Base-by-base conservation (phyloP, 805 yeast genomes). In the Vanderwaltozyma tropicalis region DNA sequence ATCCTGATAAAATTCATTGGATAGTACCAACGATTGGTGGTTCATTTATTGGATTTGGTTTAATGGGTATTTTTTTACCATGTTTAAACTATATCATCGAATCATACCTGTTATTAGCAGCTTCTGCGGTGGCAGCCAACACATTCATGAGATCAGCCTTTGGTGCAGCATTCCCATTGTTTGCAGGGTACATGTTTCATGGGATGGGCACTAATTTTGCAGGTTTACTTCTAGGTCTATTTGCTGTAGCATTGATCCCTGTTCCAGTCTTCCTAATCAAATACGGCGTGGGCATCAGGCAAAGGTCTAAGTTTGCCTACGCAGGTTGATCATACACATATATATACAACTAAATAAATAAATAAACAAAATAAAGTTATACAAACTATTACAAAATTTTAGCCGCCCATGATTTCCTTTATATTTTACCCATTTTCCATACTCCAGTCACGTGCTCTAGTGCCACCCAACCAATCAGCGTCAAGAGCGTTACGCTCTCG, bases 191-290 rank as follows among this genome's bases (percentile, higher is more conserved):
- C 46, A 78, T 84, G 88, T 81, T 82, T 57, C 53, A 64, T 14
- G 68, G 67, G 42, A 69, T 83, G 73, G 82, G 84, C 21, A 70
- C 69, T 25, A 76, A 80, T 48, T 83, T 88, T 88, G 89, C 94
- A 1, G 87, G 88, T 38, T 64, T 83, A 17, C 55, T 83, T 17
- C 52, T 84, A 21, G 87, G 87, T 11, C 64, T 77, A 37, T 64
- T 83, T 38, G 76, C 79, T 0, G 61, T 66, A 2, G 66, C 61
- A 1, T 52, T 84, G 61, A 59, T 72, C 22, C 81, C 86, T 0
- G 83, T 82, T 39, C 94, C 94, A 9, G 52, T 82, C 40, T 52
- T 78, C 34, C 80, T 83, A 52, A 65, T 67, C 58, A 68, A 58
- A 36, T 83, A 61, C 52, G 88, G 88, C 43, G 64, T 66, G 45